These are phyloP conservation scores for Albugo laibachii DNA, from an alignment of 352 stramenopile genomes.

Conservation along the genomic window DNA sequence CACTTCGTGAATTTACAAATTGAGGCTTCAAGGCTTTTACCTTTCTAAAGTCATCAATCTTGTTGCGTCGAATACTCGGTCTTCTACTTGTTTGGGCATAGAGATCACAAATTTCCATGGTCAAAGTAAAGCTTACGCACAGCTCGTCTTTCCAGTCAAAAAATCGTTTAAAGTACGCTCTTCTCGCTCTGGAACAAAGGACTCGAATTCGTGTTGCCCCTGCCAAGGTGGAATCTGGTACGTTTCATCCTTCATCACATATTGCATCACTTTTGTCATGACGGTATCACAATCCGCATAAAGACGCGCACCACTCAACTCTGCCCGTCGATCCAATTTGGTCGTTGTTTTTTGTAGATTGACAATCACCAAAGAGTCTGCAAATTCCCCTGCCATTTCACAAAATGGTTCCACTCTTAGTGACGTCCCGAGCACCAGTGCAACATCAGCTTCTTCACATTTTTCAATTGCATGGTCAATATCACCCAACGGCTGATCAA, in stretches of 20 bases:
- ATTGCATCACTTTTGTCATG: constrained; percentile 59
- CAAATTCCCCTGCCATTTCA: constrained; percentile 62
- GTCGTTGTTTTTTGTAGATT: constrained; percentile 49
- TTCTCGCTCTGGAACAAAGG: constrained; percentile 57
- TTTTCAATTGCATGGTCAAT: constrained; percentile 66
- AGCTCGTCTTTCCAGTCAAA: constrained; percentile 17
- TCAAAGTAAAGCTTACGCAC: no score
- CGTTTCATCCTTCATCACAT: constrained; percentile 18
- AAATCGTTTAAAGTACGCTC: constrained; percentile 61
- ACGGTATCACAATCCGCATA: constrained; percentile 59
- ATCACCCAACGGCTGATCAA: constrained; percentile 58
- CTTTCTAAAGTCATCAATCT: no score
- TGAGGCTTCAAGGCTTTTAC: no score
- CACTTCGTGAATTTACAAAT: no score
- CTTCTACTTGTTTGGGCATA: no score
- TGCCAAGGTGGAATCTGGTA: constrained; percentile 44
- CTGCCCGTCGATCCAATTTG: constrained; percentile 47
- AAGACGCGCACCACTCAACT: constrained; percentile 39
- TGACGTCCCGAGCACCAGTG: constrained; percentile 57
- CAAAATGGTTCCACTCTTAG: constrained; percentile 59
- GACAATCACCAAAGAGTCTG: constrained; percentile 46
- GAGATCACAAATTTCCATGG: no score
- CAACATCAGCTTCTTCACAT: constrained; percentile 52
- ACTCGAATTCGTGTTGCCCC: constrained; percentile 25
- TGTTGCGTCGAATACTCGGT: no score